A percentile compares a stretch with the other conserved stretches of the same genome.
Evolutionary conservation across 257 asterid species (phyloP).

Genomic region (Solanum etuberosum): DNA sequence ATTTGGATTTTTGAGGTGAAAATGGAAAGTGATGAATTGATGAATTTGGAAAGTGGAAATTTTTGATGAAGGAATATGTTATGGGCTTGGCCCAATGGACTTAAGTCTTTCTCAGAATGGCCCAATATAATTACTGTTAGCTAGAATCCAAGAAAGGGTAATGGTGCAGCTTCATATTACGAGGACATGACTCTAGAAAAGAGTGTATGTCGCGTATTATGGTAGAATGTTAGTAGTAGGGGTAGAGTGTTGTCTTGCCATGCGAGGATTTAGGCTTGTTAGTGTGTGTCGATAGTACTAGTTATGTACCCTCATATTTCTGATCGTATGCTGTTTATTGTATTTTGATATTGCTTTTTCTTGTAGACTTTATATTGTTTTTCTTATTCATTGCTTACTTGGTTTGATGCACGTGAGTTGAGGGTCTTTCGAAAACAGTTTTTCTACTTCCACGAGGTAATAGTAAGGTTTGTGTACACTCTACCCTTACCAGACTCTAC

Average conservation of each 20-base stretch:
- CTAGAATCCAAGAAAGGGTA: background rate
- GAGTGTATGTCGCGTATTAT: background rate
- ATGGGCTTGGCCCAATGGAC: background rate
- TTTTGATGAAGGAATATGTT: background rate
- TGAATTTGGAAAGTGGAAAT: background rate
- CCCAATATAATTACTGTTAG: background rate
- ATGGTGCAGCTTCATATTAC: background rate
- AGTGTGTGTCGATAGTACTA: background rate
- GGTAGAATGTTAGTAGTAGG: background rate
- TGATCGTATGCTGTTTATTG: background rate
- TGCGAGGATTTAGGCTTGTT: background rate
- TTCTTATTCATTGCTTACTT: background rate
- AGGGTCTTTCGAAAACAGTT: background rate
- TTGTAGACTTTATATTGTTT: background rate
- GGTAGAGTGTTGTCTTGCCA: background rate
- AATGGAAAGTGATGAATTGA: conserved; percentile 2
- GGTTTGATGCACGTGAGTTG: background rate
- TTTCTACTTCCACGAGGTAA: background rate
- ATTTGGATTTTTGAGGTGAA: background rate
- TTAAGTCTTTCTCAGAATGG: background rate
- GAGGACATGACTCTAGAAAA: background rate
- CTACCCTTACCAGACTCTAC: rapidly evolving
- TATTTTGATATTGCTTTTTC: background rate
- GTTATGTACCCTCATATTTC: background rate
- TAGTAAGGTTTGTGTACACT: no score